Evolutionary conservation across 345 rosid species (phyloP).

Genomic region (Eucalyptus polybractea): DNA sequence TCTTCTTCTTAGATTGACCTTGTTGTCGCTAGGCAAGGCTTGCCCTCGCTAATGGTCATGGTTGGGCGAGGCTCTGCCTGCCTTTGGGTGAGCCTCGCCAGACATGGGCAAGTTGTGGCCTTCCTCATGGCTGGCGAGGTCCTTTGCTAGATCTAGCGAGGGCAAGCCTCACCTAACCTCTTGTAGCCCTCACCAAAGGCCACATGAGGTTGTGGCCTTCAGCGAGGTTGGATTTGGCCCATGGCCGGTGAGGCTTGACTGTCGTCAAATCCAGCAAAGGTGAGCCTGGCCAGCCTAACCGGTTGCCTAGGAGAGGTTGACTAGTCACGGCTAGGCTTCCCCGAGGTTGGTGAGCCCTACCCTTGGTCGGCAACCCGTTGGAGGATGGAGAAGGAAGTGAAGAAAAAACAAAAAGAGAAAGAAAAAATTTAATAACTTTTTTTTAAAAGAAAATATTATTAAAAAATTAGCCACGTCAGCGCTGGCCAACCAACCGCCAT

Average conservation of each 20-base stretch:
- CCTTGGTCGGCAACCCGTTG: rapidly evolving
- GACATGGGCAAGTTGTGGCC: rapidly evolving
- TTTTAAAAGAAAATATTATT: no score
- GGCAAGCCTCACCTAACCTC: no score
- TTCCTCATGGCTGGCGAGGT: no score
- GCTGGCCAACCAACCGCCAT: rapidly evolving
- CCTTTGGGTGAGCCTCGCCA: rapidly evolving
- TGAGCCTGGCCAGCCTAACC: rapidly evolving
- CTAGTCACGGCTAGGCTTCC: rapidly evolving
- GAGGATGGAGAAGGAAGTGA: no score
- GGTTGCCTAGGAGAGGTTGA: no score
- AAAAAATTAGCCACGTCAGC: rapidly evolving
- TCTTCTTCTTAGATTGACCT: no score
- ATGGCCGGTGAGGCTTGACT: rapidly evolving
- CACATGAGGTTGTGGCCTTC: rapidly evolving
- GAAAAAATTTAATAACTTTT: rapidly evolving
- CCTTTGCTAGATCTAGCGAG: no score
- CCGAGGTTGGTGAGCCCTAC: rapidly evolving
- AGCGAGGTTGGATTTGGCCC: no score
- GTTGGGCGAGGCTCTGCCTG: rapidly evolving
- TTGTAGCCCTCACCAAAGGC: no score
- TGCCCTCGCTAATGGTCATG: no score
- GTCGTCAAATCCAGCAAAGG: rapidly evolving
- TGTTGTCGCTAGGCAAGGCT: no score
- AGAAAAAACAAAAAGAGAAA: no score